phyloP scores from a whole-genome alignment of 2,329 filamentous ascomycete genomes.

The Fusarium burgessii region DNA sequence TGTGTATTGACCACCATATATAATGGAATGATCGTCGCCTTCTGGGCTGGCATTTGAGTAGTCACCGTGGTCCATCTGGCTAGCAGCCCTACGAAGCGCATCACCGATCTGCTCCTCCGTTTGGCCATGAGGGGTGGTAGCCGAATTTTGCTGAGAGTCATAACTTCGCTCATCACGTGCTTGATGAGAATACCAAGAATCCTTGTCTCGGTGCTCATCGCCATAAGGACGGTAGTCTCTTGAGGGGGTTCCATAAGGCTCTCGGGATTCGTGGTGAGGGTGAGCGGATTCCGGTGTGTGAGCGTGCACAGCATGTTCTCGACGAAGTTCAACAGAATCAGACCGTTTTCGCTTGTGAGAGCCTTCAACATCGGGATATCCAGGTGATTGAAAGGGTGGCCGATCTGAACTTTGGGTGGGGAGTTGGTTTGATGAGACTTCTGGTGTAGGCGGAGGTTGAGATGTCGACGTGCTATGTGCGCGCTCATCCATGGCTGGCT shows the following conservation, averaged over 20 bases:
- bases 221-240: conserved; percentile 60
- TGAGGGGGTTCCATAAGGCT: conserved; percentile 57
- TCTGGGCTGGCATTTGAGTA: conserved; percentile 67
- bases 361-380: conserved; percentile 60
- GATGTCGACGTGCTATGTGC: conserved; percentile 41
- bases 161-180: conserved; percentile 61
- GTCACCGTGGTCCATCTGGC: conserved; percentile 62
- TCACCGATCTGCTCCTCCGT: conserved; percentile 64
- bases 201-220: conserved; percentile 62
- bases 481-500: conserved; percentile 52
- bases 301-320: conserved; percentile 52
- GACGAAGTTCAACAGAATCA: conserved; percentile 65
- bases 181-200: conserved; percentile 63
- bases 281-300: conserved; percentile 51
- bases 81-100: conserved; percentile 57
- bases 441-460: conserved; percentile 45
- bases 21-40: conserved; percentile 61
- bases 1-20: conserved; percentile 59
- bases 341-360: conserved; percentile 78
- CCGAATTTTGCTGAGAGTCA: conserved; percentile 61
- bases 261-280: conserved; percentile 54
- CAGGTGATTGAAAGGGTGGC: conserved; percentile 54
- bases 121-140: conserved; percentile 59
- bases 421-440: conserved; percentile 53
- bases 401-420: conserved; percentile 56